phyloP scores from a whole-genome alignment of 306 rosid genomes.

The Carpinus viminea region DNA sequence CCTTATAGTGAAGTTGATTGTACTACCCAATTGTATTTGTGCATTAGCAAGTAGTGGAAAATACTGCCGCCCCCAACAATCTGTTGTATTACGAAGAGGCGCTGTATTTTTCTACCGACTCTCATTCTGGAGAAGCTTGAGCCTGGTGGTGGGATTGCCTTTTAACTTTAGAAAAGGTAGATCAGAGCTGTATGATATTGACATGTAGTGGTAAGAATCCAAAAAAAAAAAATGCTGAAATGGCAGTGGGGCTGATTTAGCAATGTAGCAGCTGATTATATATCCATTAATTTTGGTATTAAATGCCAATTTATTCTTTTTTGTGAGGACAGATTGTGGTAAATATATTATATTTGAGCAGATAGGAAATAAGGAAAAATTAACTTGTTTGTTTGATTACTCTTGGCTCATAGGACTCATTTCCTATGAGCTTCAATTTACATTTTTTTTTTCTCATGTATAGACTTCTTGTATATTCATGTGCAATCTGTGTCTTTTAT shows the following conservation, averaged over 20 bases:
- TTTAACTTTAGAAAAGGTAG: constrained; percentile 34
- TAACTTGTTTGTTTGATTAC: background rate
- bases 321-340: constrained; percentile 13
- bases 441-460: background rate
- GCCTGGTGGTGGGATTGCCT: constrained; percentile 18
- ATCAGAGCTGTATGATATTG: constrained; percentile 23
- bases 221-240: background rate
- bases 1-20: constrained; percentile 39
- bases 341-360: constrained; percentile 10
- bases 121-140: constrained; percentile 25
- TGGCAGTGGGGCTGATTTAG: background rate
- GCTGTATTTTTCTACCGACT: constrained; percentile 6
- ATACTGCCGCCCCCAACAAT: constrained; percentile 31
- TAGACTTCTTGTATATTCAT: background rate
- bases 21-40: constrained; percentile 23
- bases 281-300: background rate
- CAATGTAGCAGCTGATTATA: constrained; percentile 1
- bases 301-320: constrained; percentile 42
- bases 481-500: background rate
- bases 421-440: background rate
- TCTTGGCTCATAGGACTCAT: constrained; percentile 1
- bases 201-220: background rate
- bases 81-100: constrained; percentile 19
- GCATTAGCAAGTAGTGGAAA: constrained; percentile 37
- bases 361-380: constrained; percentile 5